Evolutionary conservation across 345 rosid species (phyloP).

Genomic region (Ceriops tagal): DNA sequence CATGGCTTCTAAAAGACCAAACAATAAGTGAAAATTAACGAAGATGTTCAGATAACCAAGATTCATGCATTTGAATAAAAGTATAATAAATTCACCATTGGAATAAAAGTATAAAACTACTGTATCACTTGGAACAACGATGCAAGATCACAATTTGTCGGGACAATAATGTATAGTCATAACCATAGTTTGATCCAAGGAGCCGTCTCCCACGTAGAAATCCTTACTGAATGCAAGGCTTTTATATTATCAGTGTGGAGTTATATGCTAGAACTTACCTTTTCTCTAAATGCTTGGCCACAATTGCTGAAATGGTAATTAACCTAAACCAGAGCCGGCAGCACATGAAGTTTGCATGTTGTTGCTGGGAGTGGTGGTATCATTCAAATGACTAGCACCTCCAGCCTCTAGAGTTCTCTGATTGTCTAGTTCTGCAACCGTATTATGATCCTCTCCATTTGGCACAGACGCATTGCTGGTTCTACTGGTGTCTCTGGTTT

Average conservation of each 20-base stretch:
- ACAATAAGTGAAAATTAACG: too few relatives aligned
- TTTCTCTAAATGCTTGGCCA: slow-evolving; percentile 19
- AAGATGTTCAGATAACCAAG: too few relatives aligned
- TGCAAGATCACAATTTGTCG: too few relatives aligned
- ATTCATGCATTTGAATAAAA: too few relatives aligned
- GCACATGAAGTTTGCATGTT: slow-evolving; percentile 39
- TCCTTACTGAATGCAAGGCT: neutral
- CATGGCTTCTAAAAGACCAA: too few relatives aligned
- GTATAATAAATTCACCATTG: too few relatives aligned
- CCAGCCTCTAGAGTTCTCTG: slow-evolving; percentile 29
- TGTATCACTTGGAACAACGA: too few relatives aligned
- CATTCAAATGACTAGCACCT: slow-evolving; percentile 31
- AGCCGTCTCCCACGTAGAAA: neutral
- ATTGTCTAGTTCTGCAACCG: slow-evolving; percentile 38
- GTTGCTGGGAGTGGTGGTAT: slow-evolving; percentile 11
- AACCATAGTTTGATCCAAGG: neutral
- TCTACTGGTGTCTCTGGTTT: slow-evolving; percentile 21
- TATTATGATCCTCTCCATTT: slow-evolving; percentile 35
- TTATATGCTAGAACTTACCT: slow-evolving; percentile 8
- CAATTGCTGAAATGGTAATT: slow-evolving; percentile 18
- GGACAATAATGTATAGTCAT: neutral
- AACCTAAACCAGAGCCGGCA: slow-evolving; percentile 49
- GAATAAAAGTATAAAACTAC: too few relatives aligned
- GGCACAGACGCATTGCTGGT: slow-evolving; percentile 27
- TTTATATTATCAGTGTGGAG: neutral